These are phyloP conservation scores for Capronia epimyces DNA, from an alignment of 2,329 filamentous ascomycete species.

Conservation along the genomic window DNA sequence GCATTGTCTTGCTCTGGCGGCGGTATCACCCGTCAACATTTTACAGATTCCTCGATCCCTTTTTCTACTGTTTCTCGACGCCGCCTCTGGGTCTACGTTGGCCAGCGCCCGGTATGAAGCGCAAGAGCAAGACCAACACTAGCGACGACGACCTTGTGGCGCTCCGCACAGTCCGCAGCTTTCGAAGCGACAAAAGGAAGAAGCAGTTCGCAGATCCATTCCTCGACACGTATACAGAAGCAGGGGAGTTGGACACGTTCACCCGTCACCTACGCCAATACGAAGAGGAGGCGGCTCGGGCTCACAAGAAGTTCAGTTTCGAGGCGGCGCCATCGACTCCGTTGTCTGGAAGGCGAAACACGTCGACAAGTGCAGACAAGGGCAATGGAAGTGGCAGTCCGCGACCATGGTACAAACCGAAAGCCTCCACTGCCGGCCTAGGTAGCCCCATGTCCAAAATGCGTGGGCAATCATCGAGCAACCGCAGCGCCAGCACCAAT, in stretches of 20 bases:
- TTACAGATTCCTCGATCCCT: background rate
- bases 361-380: background rate
- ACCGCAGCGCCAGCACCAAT: too few relatives aligned
- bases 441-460: too few relatives aligned
- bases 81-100: too few relatives aligned
- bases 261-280: constrained; percentile 13
- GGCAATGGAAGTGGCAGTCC: background rate
- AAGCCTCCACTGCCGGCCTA: background rate
- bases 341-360: background rate
- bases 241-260: constrained; percentile 5
- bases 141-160: background rate
- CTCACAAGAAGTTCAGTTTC: constrained; percentile 12
- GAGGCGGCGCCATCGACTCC: background rate
- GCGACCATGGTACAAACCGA: constrained; percentile 3
- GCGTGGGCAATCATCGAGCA: too few relatives aligned
- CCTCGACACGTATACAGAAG: background rate
- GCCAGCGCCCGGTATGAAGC: too few relatives aligned
- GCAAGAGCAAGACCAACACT: constrained; percentile 5
- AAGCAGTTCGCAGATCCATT: background rate
- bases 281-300: constrained; percentile 12
- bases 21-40: background rate
- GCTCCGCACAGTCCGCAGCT: background rate
- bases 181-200: background rate
- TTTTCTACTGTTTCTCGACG: constrained; percentile 6
- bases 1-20: constrained; percentile 12